A percentile compares a stretch with the other conserved stretches of the same genome.
These are phyloP conservation scores for Plantago coronopus DNA, from an alignment of 305 asterid genomes.

Conservation along the genomic window DNA sequence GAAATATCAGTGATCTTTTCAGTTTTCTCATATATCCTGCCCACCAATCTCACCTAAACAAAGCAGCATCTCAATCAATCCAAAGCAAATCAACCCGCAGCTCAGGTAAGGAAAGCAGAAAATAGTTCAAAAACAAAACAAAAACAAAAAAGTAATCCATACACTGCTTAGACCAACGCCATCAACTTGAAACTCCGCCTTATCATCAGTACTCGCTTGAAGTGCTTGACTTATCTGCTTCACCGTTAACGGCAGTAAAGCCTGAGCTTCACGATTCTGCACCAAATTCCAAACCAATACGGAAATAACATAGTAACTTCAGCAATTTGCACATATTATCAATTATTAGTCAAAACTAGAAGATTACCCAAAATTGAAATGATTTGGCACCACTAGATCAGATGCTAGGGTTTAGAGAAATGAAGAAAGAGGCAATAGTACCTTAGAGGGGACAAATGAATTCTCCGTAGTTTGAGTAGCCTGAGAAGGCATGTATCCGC, in stretches of 20 bases:
- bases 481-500: constrained; percentile 96
- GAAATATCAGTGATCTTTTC: constrained; percentile 66
- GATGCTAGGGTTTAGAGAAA: constrained; percentile 30
- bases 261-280: constrained; percentile 78
- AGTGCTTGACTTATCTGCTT: constrained; percentile 74
- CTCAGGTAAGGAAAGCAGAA: not conserved
- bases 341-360: not conserved
- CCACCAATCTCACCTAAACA: constrained; percentile 70
- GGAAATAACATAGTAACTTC: too few relatives aligned
- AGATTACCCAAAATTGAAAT: constrained; percentile 1
- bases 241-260: constrained; percentile 71
- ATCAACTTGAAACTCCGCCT: constrained; percentile 56
- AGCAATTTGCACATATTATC: too few relatives aligned
- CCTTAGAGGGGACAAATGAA: constrained; percentile 55
- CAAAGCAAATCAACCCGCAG: not conserved
- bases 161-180: constrained; percentile 82
- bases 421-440: constrained; percentile 14
- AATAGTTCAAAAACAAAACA: not conserved
- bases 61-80: constrained; percentile 9
- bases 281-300: constrained; percentile 10
- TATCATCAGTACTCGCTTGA: constrained; percentile 55
- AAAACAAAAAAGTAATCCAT: constrained; percentile 13
- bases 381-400: not conserved
- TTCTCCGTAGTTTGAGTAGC: constrained; percentile 66
- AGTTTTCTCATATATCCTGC: constrained; percentile 48